phyloP scores from a whole-genome alignment of 345 rosid species.

The Anastatica hierochuntica region DNA sequence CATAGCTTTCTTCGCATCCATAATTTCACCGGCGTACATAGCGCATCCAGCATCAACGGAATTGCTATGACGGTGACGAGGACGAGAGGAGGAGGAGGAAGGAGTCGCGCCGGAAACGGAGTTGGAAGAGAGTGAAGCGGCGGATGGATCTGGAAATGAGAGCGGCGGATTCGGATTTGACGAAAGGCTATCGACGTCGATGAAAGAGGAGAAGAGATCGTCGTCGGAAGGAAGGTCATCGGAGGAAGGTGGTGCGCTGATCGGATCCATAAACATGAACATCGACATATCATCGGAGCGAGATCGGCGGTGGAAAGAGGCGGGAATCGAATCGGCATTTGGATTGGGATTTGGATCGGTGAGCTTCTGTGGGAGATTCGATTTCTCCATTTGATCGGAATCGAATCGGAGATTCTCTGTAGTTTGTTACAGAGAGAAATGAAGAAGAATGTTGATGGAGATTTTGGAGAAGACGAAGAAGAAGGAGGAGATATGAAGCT shows the following conservation, averaged over 20 bases:
- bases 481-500: conserved; percentile 6
- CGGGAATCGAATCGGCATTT: neutral
- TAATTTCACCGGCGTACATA: conserved; percentile 32
- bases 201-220: conserved; percentile 56
- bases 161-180: conserved; percentile 18
- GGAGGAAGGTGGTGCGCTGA: conserved; percentile 33
- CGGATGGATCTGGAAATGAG: conserved; percentile 4
- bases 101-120: neutral
- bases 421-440: neutral
- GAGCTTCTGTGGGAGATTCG: conserved; percentile 3
- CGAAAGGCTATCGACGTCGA: conserved; percentile 41
- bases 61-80: conserved; percentile 50
- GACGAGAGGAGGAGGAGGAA: conserved; percentile 12
- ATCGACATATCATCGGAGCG: conserved; percentile 46
- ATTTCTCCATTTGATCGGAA: conserved; percentile 9
- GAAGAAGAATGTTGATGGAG: neutral
- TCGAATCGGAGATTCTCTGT: neutral
- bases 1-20: conserved; percentile 73
- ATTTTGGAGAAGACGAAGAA: neutral
- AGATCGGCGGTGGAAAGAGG: conserved; percentile 45
- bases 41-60: conserved; percentile 48
- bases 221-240: conserved; percentile 49
- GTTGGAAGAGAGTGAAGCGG: neutral
- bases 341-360: conserved; percentile 8
- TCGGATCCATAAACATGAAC: conserved; percentile 47